Conservation (phyloP, 345 rosid genomes). For the Schrenkiella parvula region DNA sequence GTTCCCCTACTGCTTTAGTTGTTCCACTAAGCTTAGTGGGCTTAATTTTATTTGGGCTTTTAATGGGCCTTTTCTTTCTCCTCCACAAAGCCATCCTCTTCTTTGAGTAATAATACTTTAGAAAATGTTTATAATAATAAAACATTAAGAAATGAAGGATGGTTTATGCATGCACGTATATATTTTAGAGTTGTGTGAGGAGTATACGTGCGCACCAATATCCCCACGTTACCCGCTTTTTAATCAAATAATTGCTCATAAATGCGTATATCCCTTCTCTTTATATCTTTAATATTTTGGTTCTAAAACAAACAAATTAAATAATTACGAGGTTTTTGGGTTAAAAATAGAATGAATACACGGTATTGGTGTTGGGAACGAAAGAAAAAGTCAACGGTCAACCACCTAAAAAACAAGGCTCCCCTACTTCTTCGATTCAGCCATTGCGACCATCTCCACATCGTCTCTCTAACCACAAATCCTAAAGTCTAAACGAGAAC, state of each 20-base stretch:
- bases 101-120: not conserved
- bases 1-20: slow-evolving; percentile 6
- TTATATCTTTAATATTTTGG: not conserved
- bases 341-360: slow-evolving; percentile 26
- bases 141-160: not conserved
- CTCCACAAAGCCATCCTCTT: not conserved
- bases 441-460: slow-evolving; percentile 14
- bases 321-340: slow-evolving; percentile 16
- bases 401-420: slow-evolving; percentile 25
- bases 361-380: not conserved
- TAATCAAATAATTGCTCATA: slow-evolving; percentile 11
- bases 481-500: slow-evolving; percentile 26
- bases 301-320: not conserved
- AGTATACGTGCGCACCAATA: slow-evolving; percentile 30
- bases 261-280: not conserved
- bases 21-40: not conserved
- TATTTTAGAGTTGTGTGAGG: not conserved
- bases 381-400: slow-evolving; percentile 29
- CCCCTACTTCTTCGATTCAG: slow-evolving; percentile 33
- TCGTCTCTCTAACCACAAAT: slow-evolving; percentile 27
- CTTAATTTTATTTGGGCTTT: slow-evolving; percentile 8
- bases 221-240: slow-evolving; percentile 25
- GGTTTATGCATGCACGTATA: slow-evolving; percentile 36
- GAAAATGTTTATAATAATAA: not conserved
- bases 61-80: not conserved